Percentiles rank a stretch among this genome's conserved stretches.
phyloP scores from a whole-genome alignment of 345 rosid species.

The Eucalyptus leucophloia region DNA sequence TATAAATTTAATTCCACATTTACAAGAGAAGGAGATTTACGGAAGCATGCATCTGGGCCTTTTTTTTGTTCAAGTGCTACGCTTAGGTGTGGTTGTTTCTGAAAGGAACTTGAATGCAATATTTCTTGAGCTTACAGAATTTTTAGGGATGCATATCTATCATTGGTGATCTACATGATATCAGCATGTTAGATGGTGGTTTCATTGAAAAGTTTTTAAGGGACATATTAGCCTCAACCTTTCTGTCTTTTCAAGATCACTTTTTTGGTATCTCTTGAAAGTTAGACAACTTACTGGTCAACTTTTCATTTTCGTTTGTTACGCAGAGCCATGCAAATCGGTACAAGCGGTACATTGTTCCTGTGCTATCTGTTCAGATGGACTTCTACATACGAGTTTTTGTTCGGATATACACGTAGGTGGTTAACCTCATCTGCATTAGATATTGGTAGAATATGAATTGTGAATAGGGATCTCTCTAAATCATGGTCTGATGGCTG shows the following conservation, averaged over 20 bases:
- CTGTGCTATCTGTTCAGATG: slow-evolving; percentile 91
- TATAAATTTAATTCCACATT: not conserved
- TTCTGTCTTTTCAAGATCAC: not conserved
- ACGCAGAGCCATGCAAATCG: slow-evolving; percentile 98
- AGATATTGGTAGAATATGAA: not conserved
- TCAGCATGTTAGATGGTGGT: not conserved
- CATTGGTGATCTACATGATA: not conserved
- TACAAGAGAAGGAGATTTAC: not conserved
- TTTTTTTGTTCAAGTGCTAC: not conserved
- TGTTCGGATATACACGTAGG: slow-evolving; percentile 91
- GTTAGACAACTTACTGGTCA: not conserved
- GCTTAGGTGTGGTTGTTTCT: not conserved
- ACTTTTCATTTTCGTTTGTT: not conserved
- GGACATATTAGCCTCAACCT: not conserved
- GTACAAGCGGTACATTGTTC: slow-evolving; percentile 93
- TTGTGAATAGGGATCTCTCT: not conserved
- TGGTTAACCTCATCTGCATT: not conserved
- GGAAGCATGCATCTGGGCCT: not conserved
- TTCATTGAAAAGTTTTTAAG: not conserved
- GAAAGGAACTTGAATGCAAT: not conserved
- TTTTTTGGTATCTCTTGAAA: not conserved
- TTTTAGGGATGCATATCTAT: not conserved
- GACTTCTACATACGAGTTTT: slow-evolving; percentile 94
- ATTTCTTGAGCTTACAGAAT: not conserved
- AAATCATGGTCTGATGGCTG: not conserved